Evolutionary conservation across 2,329 filamentous ascomycete genomes (phyloP), one percentile per base, ranked within the genome.

Genomic region (Curvularia hawaiiensis): DNA sequence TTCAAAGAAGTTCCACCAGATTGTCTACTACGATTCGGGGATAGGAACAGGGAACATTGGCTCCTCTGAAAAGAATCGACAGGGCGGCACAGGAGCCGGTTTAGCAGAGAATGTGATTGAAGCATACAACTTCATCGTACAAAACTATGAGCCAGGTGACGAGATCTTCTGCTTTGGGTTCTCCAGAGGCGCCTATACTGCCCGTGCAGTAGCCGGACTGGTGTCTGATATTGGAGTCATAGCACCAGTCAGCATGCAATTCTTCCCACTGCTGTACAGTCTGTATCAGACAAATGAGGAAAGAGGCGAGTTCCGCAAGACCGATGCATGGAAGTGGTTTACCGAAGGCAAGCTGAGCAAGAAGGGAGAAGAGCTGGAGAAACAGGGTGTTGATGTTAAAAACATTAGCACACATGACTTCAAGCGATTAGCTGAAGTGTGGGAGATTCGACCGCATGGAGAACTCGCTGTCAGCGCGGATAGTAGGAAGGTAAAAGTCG

Each of bases 41-140:
- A 60, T 76, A 31, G 74, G 74, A 6, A 75, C 74, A 14, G 74
- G 74, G 16, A 63, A 69, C 28, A 51, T 75, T 2, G 68, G 68
- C 18, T 58, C 48, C 22, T 60, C 54, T 6, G 74, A 76, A 33
- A 38, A 52, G 4, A 60, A 31, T n/a, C 62, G 70, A 33, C 74
- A 76, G 58, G 79, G 79, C 9, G 75, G 74, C n/a, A 77, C 75
- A 10, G 79, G 78, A 9, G 74, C 76, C 44, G 80, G 81, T 1
- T 70, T 83, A 1, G 71, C 73, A 1, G 79, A 82, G 38, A 81
- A 82, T 49, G 79, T 83, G 4, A 77, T 80, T 16, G 78, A 82
- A 65, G 79, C 76, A 1, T 83, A 84, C 60, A 77, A 78, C 38
- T 84, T 83, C 68, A 74, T 84, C 7, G 77, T 79, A 7, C 74